Percentiles rank a stretch among this genome's conserved stretches.
phyloP scores from a whole-genome alignment of 495 filamentous ascomycete genomes.

The Massariosphaeria phaeospora region DNA sequence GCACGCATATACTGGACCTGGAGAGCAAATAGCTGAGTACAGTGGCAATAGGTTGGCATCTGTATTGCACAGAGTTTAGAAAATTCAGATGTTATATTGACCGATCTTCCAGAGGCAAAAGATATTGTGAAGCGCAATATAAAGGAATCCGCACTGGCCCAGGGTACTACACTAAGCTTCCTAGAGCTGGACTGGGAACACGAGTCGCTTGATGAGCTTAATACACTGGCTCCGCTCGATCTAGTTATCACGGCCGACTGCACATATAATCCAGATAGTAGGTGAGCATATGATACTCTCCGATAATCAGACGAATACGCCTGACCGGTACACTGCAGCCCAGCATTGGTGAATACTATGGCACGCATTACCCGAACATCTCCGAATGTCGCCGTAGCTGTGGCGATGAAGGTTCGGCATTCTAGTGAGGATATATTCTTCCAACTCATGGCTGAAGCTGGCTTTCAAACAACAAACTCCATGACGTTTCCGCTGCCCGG shows the following conservation, averaged over 20 bases:
- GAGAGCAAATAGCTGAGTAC: slow-evolving; percentile 35
- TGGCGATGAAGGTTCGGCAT: slow-evolving; percentile 83
- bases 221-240: slow-evolving; percentile 54
- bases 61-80: slow-evolving; percentile 58
- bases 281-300: slow-evolving; percentile 2
- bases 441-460: slow-evolving; percentile 60
- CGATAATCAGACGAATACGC: not conserved
- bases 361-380: slow-evolving; percentile 49
- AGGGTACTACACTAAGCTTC: slow-evolving; percentile 48
- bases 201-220: slow-evolving; percentile 40
- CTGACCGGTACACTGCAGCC: slow-evolving; percentile 40
- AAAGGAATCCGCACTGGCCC: slow-evolving; percentile 42
- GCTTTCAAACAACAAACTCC: slow-evolving; percentile 50
- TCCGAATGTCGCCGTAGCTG: slow-evolving; percentile 55
- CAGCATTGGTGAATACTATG: slow-evolving; percentile 68
- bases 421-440: slow-evolving; percentile 77
- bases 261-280: slow-evolving; percentile 85
- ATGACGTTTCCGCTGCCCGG: slow-evolving; percentile 52
- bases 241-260: slow-evolving; percentile 83
- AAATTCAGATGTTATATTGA: slow-evolving; percentile 60
- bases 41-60: slow-evolving; percentile 71
- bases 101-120: slow-evolving; percentile 75
- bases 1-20: not conserved
- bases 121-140: slow-evolving; percentile 58
- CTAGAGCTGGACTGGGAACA: slow-evolving; percentile 72